These are phyloP conservation scores for Trichoderma asperelloides DNA, from an alignment of 495 filamentous ascomycete species.

Conservation along the genomic window DNA sequence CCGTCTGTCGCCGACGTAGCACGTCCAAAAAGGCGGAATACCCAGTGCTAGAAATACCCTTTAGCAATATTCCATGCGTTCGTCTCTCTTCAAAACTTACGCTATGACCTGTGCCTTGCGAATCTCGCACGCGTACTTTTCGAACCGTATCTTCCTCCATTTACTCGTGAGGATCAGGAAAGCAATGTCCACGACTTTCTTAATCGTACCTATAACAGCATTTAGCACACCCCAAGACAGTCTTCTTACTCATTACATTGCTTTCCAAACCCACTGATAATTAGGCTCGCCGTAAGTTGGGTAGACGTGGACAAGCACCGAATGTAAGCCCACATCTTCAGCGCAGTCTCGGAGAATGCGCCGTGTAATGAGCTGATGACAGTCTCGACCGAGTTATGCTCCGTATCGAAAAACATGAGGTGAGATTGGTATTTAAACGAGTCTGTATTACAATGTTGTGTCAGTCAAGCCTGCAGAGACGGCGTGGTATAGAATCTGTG, in stretches of 20 bases:
- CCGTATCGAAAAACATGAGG: constrained; percentile 80
- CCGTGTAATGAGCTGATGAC: constrained; percentile 67
- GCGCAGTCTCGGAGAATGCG: constrained; percentile 65
- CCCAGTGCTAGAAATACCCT: constrained; percentile 23
- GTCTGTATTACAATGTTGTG: constrained; percentile 22
- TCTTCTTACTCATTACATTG: not conserved
- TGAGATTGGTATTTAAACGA: constrained; percentile 81
- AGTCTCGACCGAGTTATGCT: constrained; percentile 59
- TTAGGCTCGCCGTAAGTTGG: constrained; percentile 42
- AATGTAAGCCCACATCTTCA: constrained; percentile 76
- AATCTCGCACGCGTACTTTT: constrained; percentile 49
- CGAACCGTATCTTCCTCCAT: constrained; percentile 34
- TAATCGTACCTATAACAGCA: constrained; percentile 47
- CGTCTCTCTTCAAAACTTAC: constrained; percentile 28
- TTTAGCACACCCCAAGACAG: constrained; percentile 5
- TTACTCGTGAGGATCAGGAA: constrained; percentile 54
- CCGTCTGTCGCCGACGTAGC: constrained; percentile 58
- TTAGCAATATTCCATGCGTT: not conserved
- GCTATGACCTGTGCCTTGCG: constrained; percentile 59
- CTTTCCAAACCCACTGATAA: constrained; percentile 46
- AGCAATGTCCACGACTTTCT: constrained; percentile 55
- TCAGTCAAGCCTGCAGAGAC: constrained; percentile 42
- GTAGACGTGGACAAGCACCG: constrained; percentile 48
- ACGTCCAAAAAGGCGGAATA: constrained; percentile 61
- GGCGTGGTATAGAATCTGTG: constrained; percentile 22